phyloP scores from a whole-genome alignment of 2,329 filamentous ascomycete species.

The Colletotrichum ledebouriae region DNA sequence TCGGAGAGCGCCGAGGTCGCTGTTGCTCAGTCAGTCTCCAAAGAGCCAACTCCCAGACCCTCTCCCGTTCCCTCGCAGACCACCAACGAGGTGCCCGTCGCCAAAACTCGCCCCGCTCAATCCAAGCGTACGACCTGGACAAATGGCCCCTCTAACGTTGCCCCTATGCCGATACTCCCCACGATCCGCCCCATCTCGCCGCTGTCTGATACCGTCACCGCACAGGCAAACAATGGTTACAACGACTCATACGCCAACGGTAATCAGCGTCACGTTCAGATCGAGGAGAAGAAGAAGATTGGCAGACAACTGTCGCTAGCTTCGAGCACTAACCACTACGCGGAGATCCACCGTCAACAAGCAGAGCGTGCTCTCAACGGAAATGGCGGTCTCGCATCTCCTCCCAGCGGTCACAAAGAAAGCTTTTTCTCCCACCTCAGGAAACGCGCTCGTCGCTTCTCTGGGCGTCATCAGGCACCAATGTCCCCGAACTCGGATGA shows the following conservation, averaged over 20 bases:
- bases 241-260: slow-evolving; percentile 57
- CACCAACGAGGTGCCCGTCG: slow-evolving; percentile 56
- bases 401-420: slow-evolving; percentile 86
- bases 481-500: slow-evolving; percentile 86
- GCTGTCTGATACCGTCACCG: slow-evolving; percentile 93
- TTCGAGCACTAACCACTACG: slow-evolving; percentile 93
- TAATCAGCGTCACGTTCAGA: slow-evolving; percentile 52
- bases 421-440: slow-evolving; percentile 98
- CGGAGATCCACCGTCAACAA: slow-evolving; percentile 89
- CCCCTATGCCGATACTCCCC: slow-evolving; percentile 95
- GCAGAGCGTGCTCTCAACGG: slow-evolving; percentile 92
- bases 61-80: slow-evolving; percentile 59
- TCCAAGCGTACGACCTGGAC: slow-evolving; percentile 95
- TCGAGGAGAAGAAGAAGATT: slow-evolving; percentile 85
- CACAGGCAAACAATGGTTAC: slow-evolving; percentile 79
- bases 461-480: slow-evolving; percentile 87
- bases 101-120: slow-evolving; percentile 65
- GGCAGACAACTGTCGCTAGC: slow-evolving; percentile 93
- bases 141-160: slow-evolving; percentile 82
- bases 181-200: slow-evolving; percentile 96
- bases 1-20: slow-evolving; percentile 77
- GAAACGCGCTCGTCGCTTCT: slow-evolving; percentile 92
- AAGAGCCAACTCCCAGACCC: slow-evolving; percentile 63
- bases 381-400: slow-evolving; percentile 79
- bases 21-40: slow-evolving; percentile 59